These are phyloP conservation scores for Fusarium sp. DNA, from an alignment of 2,329 filamentous ascomycete species.

Conservation along the genomic window DNA sequence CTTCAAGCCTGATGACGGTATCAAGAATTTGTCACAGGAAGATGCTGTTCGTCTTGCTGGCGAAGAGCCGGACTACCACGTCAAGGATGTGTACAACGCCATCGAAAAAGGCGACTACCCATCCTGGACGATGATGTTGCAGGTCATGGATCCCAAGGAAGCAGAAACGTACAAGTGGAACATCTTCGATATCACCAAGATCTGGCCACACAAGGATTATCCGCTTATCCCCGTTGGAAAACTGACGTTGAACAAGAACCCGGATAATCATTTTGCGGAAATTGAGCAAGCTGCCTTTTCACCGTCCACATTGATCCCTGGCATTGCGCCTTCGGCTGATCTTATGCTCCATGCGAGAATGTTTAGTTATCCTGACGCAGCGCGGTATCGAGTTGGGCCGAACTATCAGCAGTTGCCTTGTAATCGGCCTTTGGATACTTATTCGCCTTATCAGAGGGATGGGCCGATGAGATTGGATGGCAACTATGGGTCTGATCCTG, in stretches of 20 bases:
- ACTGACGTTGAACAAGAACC: slow-evolving; percentile 3
- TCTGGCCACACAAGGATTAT: slow-evolving; percentile 4
- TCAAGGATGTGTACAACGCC: slow-evolving; percentile 5
- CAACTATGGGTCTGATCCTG: background rate
- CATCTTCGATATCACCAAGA: slow-evolving; percentile 14
- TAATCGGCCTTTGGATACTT: slow-evolving; percentile 28
- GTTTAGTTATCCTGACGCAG: slow-evolving; percentile 62
- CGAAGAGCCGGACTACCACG: slow-evolving; percentile 2
- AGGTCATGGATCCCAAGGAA: slow-evolving; percentile 6
- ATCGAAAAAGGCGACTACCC: background rate
- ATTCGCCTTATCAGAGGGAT: background rate
- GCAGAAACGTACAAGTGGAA: slow-evolving; percentile 5
- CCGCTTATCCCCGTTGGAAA: background rate
- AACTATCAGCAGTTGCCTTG: slow-evolving; percentile 62
- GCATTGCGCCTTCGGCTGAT: slow-evolving; percentile 61
- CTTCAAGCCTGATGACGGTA: slow-evolving; percentile 6
- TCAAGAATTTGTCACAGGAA: background rate
- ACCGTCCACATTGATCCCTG: slow-evolving; percentile 61
- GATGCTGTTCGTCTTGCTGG: slow-evolving; percentile 1
- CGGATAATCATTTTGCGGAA: slow-evolving; percentile 59
- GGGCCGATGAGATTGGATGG: background rate
- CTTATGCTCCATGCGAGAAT: slow-evolving; percentile 60
- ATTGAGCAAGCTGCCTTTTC: slow-evolving; percentile 65
- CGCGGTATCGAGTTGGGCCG: slow-evolving; percentile 63
- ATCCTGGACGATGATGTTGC: background rate